Evolutionary conservation across 2,329 filamentous ascomycete genomes (phyloP).

Genomic region (Fusarium sp.): DNA sequence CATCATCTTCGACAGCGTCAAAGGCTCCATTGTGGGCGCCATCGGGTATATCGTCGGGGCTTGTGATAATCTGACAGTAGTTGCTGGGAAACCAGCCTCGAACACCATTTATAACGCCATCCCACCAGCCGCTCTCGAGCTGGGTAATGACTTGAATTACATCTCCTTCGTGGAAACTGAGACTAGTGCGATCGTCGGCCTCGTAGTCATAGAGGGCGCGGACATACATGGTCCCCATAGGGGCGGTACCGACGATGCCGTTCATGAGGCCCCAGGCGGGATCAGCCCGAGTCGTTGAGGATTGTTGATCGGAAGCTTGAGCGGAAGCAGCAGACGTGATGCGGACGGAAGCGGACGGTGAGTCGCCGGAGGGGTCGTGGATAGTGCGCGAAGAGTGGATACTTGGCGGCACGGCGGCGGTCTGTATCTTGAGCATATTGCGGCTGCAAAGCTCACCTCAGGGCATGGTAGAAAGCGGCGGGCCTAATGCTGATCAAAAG

Average conservation of each 20-base stretch:
- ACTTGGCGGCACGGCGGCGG: conserved; percentile 50
- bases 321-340: conserved; percentile 45
- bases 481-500: conserved; percentile 48
- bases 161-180: conserved; percentile 97
- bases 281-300: conserved; percentile 45
- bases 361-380: conserved; percentile 49
- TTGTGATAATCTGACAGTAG: conserved; percentile 90
- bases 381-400: conserved; percentile 50
- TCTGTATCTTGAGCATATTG: conserved; percentile 50
- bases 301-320: conserved; percentile 43
- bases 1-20: conserved; percentile 71
- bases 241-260: conserved; percentile 69
- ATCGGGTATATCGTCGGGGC: conserved; percentile 78
- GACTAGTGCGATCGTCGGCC: conserved; percentile 93
- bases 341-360: conserved; percentile 46
- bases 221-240: conserved; percentile 84
- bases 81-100: conserved; percentile 99
- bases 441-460: conserved; percentile 51
- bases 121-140: conserved; percentile 99
- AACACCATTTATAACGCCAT: conserved; percentile 96
- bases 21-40: conserved; percentile 66
- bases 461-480: conserved; percentile 52
- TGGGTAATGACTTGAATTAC: conserved; percentile 99
- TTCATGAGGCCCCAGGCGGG: conserved; percentile 63
- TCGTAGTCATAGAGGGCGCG: conserved; percentile 98